Evolutionary conservation across 2,329 filamentous ascomycete genomes (phyloP).

Genomic region (Metarhizium brunneum): DNA sequence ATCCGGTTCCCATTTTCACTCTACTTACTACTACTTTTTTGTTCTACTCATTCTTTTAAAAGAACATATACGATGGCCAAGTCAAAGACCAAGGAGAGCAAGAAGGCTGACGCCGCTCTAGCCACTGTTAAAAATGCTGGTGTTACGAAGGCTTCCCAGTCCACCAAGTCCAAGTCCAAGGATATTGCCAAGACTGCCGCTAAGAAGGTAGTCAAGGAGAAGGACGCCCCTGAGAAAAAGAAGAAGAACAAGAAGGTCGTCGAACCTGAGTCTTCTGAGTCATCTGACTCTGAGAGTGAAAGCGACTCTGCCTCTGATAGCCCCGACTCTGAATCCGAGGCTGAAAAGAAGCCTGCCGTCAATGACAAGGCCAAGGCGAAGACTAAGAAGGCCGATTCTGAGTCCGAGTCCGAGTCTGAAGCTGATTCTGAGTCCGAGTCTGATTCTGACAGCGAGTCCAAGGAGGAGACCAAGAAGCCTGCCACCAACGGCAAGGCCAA

Average conservation of each 20-base stretch:
- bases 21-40: background rate
- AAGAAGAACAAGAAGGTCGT: conserved; percentile 35
- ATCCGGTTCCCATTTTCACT: background rate
- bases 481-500: conserved; percentile 20
- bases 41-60: background rate
- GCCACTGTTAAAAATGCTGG: conserved; percentile 54
- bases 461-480: conserved; percentile 19
- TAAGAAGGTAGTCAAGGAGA: conserved; percentile 37
- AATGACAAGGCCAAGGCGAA: background rate
- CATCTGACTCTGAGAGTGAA: conserved; percentile 27
- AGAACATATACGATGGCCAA: conserved; percentile 47
- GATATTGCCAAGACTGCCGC: conserved; percentile 52
- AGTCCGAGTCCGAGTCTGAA: conserved; percentile 13
- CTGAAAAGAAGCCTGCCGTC: no score
- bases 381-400: conserved; percentile 10
- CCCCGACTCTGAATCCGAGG: conserved; percentile 14
- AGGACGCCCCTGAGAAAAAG: conserved; percentile 42
- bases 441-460: conserved; percentile 25
- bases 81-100: conserved; percentile 49
- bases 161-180: conserved; percentile 58
- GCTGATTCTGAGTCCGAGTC: conserved; percentile 14
- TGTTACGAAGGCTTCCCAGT: conserved; percentile 58
- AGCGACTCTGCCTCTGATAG: conserved; percentile 10
- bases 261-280: conserved; percentile 30
- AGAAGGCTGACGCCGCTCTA: conserved; percentile 41